Conservation (phyloP, 495 filamentous ascomycete species). For the Podospora tetraspora region DNA sequence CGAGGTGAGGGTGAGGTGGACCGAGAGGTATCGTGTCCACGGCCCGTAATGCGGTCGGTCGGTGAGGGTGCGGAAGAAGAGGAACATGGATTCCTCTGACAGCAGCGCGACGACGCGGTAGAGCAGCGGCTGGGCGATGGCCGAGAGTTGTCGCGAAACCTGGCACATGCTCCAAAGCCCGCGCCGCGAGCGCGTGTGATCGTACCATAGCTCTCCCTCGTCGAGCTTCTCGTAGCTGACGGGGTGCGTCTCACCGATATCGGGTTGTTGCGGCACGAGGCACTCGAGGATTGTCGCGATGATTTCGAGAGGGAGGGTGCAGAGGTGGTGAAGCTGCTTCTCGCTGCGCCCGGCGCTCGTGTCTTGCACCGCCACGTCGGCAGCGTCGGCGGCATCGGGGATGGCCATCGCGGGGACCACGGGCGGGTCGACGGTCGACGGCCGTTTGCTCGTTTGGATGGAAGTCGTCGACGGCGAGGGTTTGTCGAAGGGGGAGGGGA, state of each 20-base stretch:
- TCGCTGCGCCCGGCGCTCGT: background rate
- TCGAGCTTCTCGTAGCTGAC: conserved; percentile 28
- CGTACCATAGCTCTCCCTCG: conserved; percentile 30
- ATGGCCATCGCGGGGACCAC: background rate
- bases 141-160: conserved; percentile 16
- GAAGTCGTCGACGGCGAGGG: background rate
- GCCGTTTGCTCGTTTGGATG: background rate
- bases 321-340: conserved; percentile 3
- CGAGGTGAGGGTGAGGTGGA: conserved; percentile 28
- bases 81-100: conserved; percentile 20
- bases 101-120: conserved; percentile 25
- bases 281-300: conserved; percentile 22
- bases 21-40: conserved; percentile 27
- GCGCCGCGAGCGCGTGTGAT: conserved; percentile 27
- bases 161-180: conserved; percentile 25
- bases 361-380: background rate
- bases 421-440: background rate
- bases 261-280: conserved; percentile 23
- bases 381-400: background rate
- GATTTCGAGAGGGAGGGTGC: conserved; percentile 25
- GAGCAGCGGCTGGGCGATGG: conserved; percentile 25
- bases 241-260: conserved; percentile 30
- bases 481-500: background rate
- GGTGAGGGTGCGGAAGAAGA: conserved; percentile 29
- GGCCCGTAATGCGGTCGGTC: conserved; percentile 17